Percentiles rank a stretch among this genome's conserved stretches.
Conservation (phyloP, 1,139 yeast species). For the Kodamaea anthophila region DNA sequence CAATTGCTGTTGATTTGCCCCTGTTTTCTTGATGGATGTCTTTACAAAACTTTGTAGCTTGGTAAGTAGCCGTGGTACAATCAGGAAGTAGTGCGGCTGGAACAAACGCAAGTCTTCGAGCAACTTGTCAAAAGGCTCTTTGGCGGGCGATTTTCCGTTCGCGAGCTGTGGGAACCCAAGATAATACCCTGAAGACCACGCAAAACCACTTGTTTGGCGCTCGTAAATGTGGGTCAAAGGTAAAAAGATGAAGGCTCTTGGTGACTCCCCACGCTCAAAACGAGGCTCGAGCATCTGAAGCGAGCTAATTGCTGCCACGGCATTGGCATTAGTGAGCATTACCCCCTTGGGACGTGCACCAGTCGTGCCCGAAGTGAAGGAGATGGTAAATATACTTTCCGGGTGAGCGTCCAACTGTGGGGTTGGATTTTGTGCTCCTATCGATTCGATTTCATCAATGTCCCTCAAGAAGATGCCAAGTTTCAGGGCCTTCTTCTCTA, state of each 20-base stretch:
- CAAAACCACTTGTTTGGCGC: constrained; percentile 27
- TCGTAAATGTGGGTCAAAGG: constrained; percentile 41
- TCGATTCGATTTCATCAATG: constrained; percentile 12
- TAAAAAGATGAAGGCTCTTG: constrained; percentile 21
- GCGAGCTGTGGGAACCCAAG: constrained; percentile 39
- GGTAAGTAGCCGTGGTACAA: constrained; percentile 37
- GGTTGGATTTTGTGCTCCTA: constrained; percentile 11
- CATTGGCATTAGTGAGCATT: constrained; percentile 25
- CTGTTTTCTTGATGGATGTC: constrained; percentile 11
- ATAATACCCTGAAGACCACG: constrained; percentile 28
- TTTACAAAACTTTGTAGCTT: constrained; percentile 24
- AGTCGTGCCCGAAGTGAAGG: constrained; percentile 40
- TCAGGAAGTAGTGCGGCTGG: constrained; percentile 27
- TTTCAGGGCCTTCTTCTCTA: constrained; percentile 9
- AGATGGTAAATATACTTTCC: constrained; percentile 30
- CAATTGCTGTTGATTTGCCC: constrained; percentile 9
- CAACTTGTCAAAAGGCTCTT: constrained; percentile 14
- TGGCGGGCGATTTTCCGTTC: constrained; percentile 4
- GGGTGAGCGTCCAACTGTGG: constrained; percentile 22
- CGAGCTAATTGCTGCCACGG: constrained; percentile 22
- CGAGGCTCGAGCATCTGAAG: constrained; percentile 13
- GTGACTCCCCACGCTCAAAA: constrained; percentile 5
- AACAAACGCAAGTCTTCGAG: constrained; percentile 25
- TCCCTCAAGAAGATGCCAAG: constrained; percentile 12
- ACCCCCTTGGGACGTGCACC: constrained; percentile 40